phyloP scores from a whole-genome alignment of 768 basidiomycete species.

The Phaffia tasmanica region DNA sequence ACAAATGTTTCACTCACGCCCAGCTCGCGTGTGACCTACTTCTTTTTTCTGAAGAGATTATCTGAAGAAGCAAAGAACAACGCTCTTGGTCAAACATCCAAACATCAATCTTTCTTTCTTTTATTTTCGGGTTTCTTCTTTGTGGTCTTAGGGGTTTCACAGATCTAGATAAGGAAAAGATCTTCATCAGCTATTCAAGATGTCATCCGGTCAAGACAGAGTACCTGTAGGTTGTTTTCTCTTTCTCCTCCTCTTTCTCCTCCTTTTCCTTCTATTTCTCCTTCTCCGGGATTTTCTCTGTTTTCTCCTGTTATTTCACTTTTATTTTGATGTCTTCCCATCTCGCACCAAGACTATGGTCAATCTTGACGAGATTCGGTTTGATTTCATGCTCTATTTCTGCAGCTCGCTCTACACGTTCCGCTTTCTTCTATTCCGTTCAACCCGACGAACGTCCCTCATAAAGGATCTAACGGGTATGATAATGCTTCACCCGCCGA shows the following conservation, averaged over 20 bases:
- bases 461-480: not conserved
- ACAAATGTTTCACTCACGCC: no score
- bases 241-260: not conserved
- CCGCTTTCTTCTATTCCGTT: conserved; percentile 18
- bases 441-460: not conserved
- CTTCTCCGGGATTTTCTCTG: not conserved
- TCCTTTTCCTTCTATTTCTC: not conserved
- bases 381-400: not conserved
- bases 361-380: not conserved
- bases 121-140: not conserved
- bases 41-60: no score
- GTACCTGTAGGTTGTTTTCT: not conserved
- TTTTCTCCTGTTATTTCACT: not conserved
- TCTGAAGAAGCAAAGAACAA: not conserved
- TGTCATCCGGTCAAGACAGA: no score
- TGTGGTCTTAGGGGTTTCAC: not conserved
- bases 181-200: no score
- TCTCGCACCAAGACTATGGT: not conserved
- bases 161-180: no score
- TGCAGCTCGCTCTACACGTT: conserved; percentile 25
- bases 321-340: not conserved
- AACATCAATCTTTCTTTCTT: not conserved
- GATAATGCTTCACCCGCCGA: not conserved
- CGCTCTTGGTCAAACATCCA: not conserved
- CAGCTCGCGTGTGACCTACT: no score